Evolutionary conservation across 1,284 basidiomycete genomes (phyloP), one percentile per base, ranked within the genome.

Genomic region (Puccinia sorghi): DNA sequence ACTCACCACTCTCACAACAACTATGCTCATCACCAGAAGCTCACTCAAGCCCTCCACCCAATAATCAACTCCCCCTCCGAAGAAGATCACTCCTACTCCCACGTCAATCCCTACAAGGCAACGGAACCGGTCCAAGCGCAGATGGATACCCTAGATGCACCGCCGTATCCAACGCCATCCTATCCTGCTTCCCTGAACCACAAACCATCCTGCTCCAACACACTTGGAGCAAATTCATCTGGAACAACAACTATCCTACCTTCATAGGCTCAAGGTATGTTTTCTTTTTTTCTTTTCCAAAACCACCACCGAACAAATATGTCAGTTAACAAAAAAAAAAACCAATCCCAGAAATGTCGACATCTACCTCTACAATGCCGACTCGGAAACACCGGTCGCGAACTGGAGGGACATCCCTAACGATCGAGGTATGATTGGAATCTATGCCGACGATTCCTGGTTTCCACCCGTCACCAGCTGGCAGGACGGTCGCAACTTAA

Each of bases 351-450:
- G 73, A 56, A 66, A 48, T 1, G 61, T 75, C 15, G 73, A 75
- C 46, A 75, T 75, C 32, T 66, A 75, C 63, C 73, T 75, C n/a
- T 75, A 64, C 48, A 75, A 75, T 41, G 73, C 73, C 39, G 22
- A 75, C 32, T 75, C 73, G 37, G 73, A 75, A 54, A 52, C 39
- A 1, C 59, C 61, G 22, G 73, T 75, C 12, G 59, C 59, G 3
- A 75, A 64, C 20, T 75, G 73, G 73, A 64, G 43, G 3, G 13
- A 41, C 46, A 75, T 75, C 11, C 43, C 73, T 1, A 75, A 75
- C 61, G 73, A 75, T n/a, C 73, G 73, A 20, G 73, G 73, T 8
- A 75, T 75, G 73, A 75, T 75, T 56, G 73, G 73, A 39, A 75
- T 75, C 61, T 64, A 75, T 64, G 59, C 73, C 22, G 52, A 66